These are phyloP conservation scores for Colletotrichum simmondsii DNA, from an alignment of 2,329 filamentous ascomycete genomes.

Conservation along the genomic window DNA sequence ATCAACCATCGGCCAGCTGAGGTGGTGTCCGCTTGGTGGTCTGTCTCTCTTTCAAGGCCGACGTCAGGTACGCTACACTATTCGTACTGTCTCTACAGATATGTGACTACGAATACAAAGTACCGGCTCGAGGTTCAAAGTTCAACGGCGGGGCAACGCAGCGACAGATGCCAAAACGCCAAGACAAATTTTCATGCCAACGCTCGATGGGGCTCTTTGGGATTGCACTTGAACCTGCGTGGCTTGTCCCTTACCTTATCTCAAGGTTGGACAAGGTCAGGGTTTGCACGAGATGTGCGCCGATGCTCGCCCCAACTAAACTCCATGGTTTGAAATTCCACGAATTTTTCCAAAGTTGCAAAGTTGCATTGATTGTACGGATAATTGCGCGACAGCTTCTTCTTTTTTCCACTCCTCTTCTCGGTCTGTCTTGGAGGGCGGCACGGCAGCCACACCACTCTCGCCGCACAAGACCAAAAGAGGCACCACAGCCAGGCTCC, in stretches of 20 bases:
- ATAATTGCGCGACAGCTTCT: neutral
- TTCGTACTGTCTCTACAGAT: no score
- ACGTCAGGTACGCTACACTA: neutral
- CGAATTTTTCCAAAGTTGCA: neutral
- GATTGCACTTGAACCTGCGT: conserved; percentile 27
- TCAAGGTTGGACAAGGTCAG: neutral
- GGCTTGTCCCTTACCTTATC: conserved; percentile 11
- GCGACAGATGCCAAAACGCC: conserved; percentile 29
- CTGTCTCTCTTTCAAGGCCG: neutral
- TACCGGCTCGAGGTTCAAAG: neutral
- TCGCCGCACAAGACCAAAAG: neutral
- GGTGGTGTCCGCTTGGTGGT: neutral
- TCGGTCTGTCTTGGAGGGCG: neutral
- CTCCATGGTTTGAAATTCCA: neutral
- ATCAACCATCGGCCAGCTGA: neutral
- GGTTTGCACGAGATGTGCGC: neutral
- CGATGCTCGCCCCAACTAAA: neutral
- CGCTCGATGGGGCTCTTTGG: conserved; percentile 19
- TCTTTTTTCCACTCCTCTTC: neutral
- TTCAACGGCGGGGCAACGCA: conserved; percentile 18
- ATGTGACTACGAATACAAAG: neutral
- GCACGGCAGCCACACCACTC: neutral
- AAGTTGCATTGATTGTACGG: neutral
- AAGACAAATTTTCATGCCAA: conserved; percentile 29
- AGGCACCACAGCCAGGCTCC: neutral